Conservation (phyloP, 2,329 filamentous ascomycete genomes). For the Mollisia scopiformis region DNA sequence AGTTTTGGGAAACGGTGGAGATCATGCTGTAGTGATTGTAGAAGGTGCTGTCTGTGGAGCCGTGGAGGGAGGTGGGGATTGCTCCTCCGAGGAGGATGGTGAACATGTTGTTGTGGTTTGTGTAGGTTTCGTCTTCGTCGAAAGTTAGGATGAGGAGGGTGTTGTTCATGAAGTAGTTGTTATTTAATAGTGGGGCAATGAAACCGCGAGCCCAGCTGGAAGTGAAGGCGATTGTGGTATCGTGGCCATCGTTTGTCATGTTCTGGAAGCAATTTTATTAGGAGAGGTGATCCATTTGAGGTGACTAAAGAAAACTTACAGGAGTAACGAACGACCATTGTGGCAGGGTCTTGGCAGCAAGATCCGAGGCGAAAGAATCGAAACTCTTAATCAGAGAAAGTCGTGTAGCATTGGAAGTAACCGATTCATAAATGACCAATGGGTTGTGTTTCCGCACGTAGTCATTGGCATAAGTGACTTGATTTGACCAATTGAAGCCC, state of each 20-base stretch:
- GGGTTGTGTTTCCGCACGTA: conserved; percentile 69
- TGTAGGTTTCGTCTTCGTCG: conserved; percentile 57
- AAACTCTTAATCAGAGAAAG: conserved; percentile 65
- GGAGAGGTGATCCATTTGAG: background rate
- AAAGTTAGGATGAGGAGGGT: conserved; percentile 59
- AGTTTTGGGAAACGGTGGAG: conserved; percentile 42
- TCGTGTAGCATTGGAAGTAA: conserved; percentile 51
- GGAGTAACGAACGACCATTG: conserved; percentile 67
- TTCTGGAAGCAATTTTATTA: conserved; percentile 37
- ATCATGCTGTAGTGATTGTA: conserved; percentile 47
- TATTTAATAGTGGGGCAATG: conserved; percentile 52
- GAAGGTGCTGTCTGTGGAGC: conserved; percentile 52
- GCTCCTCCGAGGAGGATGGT: conserved; percentile 56
- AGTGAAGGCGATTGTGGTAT: conserved; percentile 51
- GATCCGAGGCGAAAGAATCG: conserved; percentile 59
- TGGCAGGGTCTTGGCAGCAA: conserved; percentile 58
- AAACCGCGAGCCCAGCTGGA: conserved; percentile 53
- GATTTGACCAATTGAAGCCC: conserved; percentile 52
- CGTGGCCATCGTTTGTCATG: conserved; percentile 67
- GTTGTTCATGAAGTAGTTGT: conserved; percentile 51
- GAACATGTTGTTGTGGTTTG: conserved; percentile 52
- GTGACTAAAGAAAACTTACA: background rate
- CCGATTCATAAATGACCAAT: conserved; percentile 53
- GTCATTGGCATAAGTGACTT: conserved; percentile 56
- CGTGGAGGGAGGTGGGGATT: conserved; percentile 47